phyloP scores from a whole-genome alignment of 1,284 basidiomycete species.

The Grifola frondosa region DNA sequence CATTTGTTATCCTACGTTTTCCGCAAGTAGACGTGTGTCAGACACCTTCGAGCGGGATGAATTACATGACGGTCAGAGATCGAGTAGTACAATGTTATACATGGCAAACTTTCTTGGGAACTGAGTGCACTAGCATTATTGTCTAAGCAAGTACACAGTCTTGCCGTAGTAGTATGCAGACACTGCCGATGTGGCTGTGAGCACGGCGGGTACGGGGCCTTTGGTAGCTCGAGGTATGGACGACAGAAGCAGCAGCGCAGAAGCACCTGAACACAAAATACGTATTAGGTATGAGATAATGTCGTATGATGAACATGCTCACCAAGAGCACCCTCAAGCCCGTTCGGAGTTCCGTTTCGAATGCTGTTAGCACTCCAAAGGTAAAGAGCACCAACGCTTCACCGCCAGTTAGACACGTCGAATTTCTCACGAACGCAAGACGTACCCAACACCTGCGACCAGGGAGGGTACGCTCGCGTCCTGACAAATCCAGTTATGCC shows the following conservation, averaged over 20 bases:
- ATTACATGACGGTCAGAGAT: too few relatives aligned
- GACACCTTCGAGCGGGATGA: too few relatives aligned
- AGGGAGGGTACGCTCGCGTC: constrained; percentile 78
- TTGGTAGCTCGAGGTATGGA: constrained; percentile 74
- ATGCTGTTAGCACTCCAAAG: constrained; percentile 76
- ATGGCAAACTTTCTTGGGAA: too few relatives aligned
- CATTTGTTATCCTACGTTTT: too few relatives aligned
- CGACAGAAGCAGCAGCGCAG: constrained; percentile 74
- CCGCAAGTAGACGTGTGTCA: too few relatives aligned
- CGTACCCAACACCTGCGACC: constrained; percentile 75
- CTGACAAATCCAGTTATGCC: constrained; percentile 70
- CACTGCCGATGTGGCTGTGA: constrained; percentile 62
- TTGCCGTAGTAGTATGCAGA: constrained; percentile 74
- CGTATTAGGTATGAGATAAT: constrained; percentile 1
- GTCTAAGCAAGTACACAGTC: constrained; percentile 43
- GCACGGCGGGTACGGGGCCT: constrained; percentile 73
- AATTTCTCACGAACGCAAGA: constrained; percentile 4
- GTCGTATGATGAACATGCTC: constrained; percentile 26
- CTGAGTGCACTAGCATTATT: too few relatives aligned
- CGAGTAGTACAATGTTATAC: too few relatives aligned
- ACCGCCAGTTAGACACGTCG: neutral
- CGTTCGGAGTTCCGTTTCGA: constrained; percentile 67
- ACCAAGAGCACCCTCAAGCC: constrained; percentile 78
- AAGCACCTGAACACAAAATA: constrained; percentile 56
- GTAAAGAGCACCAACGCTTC: constrained; percentile 74